phyloP scores from a whole-genome alignment of 306 rosid species.

The Fragaria nilgerrensis region DNA sequence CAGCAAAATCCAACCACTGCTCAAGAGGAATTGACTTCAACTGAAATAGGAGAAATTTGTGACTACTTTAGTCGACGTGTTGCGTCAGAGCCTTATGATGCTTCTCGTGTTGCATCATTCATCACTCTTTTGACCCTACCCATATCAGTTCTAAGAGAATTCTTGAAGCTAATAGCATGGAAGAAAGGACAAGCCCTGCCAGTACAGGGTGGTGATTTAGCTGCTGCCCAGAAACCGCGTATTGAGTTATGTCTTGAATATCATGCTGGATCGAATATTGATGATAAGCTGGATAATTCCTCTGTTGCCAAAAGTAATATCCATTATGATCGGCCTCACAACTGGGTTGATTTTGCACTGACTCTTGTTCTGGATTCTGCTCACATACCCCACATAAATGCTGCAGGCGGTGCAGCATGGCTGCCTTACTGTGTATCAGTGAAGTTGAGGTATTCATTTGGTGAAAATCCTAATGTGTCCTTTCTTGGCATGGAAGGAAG shows the following conservation, averaged over 20 bases:
- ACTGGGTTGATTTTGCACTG: conserved; percentile 88
- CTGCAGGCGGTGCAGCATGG: conserved; percentile 99
- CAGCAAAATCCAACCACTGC: conserved; percentile 72
- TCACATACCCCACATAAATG: conserved; percentile 81
- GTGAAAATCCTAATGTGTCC: conserved; percentile 69
- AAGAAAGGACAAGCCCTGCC: conserved; percentile 82
- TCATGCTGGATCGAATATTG: conserved; percentile 66
- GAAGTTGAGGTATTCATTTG: conserved; percentile 79
- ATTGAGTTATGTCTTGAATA: conserved; percentile 97
- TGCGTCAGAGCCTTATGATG: conserved; percentile 99
- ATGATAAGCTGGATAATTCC: conserved; percentile 53
- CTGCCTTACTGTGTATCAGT: conserved; percentile 95
- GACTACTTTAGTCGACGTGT: conserved; percentile 99
- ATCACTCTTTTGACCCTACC: conserved; percentile 97
- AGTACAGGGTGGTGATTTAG: conserved; percentile 75
- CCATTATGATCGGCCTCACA: conserved; percentile 81
- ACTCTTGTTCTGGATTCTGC: conserved; percentile 97
- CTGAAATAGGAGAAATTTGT: conserved; percentile 93
- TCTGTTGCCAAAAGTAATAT: conserved; percentile 87
- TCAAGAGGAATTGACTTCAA: conserved; percentile 78
- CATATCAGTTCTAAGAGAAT: conserved; percentile 84
- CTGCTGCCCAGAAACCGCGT: conserved; percentile 86
- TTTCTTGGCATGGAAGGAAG: conserved; percentile 96
- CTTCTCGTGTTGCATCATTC: conserved; percentile 98
- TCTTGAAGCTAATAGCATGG: conserved; percentile 96